Base-by-base conservation (phyloP, 805 yeast genomes). In the Sporopachydermia quercuum region DNA sequence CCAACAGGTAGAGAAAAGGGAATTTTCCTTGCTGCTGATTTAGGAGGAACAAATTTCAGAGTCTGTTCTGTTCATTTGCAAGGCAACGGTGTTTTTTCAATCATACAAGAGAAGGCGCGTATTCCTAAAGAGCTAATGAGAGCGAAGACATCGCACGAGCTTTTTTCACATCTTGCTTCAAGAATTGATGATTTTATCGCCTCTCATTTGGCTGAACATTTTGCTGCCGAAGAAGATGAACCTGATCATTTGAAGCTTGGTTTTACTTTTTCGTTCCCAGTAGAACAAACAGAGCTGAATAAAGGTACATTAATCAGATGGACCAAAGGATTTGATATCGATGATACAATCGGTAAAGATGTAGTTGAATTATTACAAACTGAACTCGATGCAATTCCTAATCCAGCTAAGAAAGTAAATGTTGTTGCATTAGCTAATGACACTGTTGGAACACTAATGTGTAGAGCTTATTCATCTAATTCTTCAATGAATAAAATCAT, bases 1-100 rank as follows among this genome's bases (percentile, higher is more conserved):
- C 98, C 98, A 16, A 71, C 69, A 35, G 98, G 98, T 36, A 66
- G 71, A 37, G 98, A 89, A 56, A 66, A 65, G 41, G 97, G 97
- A 36, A 65, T 82, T 34, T 74, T 70, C 45, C 63, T 89, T 44
- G 97, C 97, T 40, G 94, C 91, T 3, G 97, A 89, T 55, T 67
- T 89, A 40, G 98, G 98, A 45, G 97, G 97, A 39, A 87, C 97
- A 42, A 87, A 91, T 58, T 85, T 89, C 62, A 70, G 98, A 52
- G 95, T 91, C 17, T 86, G 96, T 55, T 85, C 96, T 2, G 87
- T 89, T 19, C 57, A 68, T 30, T 67, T 89, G 49, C 45, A 57
- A 27, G 69, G 69, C 18, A 60, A 63, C 49, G 84, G 82, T 48
- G 77, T 89, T n/a, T 86, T 78, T 57, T 65, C 70, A 16, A 61